phyloP scores from a whole-genome alignment of 2,329 filamentous ascomycete species.

The Ophiosphaerella herpotricha region DNA sequence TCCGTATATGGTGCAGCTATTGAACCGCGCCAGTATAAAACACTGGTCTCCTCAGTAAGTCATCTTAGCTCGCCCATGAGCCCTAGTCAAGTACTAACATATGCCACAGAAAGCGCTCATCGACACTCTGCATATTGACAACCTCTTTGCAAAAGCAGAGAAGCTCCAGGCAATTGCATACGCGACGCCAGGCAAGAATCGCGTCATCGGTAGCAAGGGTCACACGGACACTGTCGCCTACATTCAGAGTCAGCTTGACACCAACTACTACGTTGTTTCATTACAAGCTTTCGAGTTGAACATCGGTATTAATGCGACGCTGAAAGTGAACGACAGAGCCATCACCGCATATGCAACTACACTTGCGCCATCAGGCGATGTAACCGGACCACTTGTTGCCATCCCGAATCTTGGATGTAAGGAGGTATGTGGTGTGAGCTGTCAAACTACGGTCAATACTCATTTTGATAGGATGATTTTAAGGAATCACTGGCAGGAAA shows the following conservation, averaged over 20 bases:
- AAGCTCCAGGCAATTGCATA: constrained; percentile 48
- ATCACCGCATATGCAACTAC: constrained; percentile 33
- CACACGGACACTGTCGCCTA: constrained; percentile 48
- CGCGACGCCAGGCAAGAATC: constrained; percentile 44
- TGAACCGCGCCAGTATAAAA: constrained; percentile 24
- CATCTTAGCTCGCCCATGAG: background rate
- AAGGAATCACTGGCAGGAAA: constrained; percentile 62
- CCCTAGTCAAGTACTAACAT: constrained; percentile 2
- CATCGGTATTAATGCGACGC: constrained; percentile 31
- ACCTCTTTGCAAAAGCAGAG: constrained; percentile 34
- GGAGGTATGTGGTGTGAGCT: constrained; percentile 19
- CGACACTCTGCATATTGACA: constrained; percentile 29
- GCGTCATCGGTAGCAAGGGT: constrained; percentile 47
- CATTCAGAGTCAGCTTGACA: constrained; percentile 38
- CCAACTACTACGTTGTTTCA: constrained; percentile 46
- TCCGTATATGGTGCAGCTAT: constrained; percentile 27
- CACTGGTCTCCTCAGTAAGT: constrained; percentile 33
- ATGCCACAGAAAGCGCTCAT: constrained; percentile 27
- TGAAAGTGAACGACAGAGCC: constrained; percentile 35
- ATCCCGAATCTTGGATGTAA: constrained; percentile 43
- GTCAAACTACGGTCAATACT: no score
- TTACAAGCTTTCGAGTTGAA: constrained; percentile 34
- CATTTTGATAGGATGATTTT: constrained; percentile 59
- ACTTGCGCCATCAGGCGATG: constrained; percentile 38
- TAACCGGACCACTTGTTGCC: constrained; percentile 35